Evolutionary conservation across 805 yeast species (phyloP), one percentile per base, ranked within the genome.

Genomic region (Candida awuae): DNA sequence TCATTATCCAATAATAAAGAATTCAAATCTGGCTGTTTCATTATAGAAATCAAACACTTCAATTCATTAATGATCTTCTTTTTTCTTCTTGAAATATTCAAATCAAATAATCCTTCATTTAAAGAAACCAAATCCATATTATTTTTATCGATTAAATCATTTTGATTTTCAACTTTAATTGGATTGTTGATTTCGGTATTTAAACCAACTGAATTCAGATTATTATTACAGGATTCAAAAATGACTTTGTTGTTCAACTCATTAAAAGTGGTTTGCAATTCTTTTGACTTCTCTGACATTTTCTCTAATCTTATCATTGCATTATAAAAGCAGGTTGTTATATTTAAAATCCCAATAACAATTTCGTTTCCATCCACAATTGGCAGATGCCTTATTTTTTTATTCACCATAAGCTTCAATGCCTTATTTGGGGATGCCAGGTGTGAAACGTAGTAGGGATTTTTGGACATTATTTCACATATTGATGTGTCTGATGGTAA

Each of bases 241-340:
- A 20, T 29, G 4, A 14, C 6, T 12, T 35, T 17, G 18, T 29
- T 30, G 26, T 44, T 50, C 16, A 58, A 44, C 28, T 56, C 58
- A 29, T 56, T 51, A 42, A 58, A 56, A 1, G 63, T 56, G 6
- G 37, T 42, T 38, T 57, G 55, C 26, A 58, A 39, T 39, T 59
- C 61, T 32, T 55, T 50, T 3, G 69, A 67, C 39, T 64, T 67
- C 18, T 48, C 43, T 1, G 69, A 53, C 45, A 68, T 60, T 34
- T 62, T 59, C 44, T 68, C 72, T 19, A 68, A 48, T 34, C 67
- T 50, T 3, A 61, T 49, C 66, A 68, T 63, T 0, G 70, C 72
- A 44, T 68, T 70, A 39, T 67, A 65, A 47, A 67, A 68, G 34
- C 73, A 68, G 36, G 66, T 59, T 4, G 72, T 68, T 25, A 68